These are phyloP conservation scores for Chrysanthemum lavandulifolium DNA, from an alignment of 129 eudicot genomes.

Conservation along the genomic window DNA sequence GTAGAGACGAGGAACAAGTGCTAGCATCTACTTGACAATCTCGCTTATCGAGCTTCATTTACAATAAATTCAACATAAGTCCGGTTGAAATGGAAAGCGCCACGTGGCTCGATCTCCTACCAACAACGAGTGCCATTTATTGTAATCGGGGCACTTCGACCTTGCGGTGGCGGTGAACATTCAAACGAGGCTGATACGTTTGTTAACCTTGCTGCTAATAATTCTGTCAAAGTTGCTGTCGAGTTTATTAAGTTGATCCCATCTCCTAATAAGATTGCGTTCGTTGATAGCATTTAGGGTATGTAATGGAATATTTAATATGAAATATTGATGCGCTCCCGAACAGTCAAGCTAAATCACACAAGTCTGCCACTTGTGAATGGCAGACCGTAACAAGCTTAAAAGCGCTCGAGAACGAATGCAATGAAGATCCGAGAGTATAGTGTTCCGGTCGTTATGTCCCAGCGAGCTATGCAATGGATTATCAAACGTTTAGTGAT, in stretches of 20 bases:
- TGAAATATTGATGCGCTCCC: background rate
- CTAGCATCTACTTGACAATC: slow-evolving; percentile 49
- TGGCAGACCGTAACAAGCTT: too few relatives aligned
- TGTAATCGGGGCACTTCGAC: slow-evolving; percentile 44
- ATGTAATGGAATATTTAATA: background rate
- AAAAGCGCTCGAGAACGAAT: too few relatives aligned
- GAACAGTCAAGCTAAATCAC: too few relatives aligned
- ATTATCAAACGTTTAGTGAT: too few relatives aligned
- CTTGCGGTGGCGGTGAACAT: slow-evolving; percentile 40
- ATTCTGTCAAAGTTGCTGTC: slow-evolving; percentile 23
- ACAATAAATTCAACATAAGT: slow-evolving; percentile 33
- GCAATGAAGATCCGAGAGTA: too few relatives aligned
- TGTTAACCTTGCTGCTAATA: slow-evolving; percentile 13
- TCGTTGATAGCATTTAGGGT: background rate
- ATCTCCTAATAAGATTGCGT: background rate
- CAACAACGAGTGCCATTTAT: slow-evolving; percentile 50
- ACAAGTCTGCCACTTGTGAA: too few relatives aligned
- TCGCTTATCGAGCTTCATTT: slow-evolving; percentile 46
- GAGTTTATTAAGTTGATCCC: slow-evolving; percentile 32
- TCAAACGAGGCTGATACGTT: slow-evolving; percentile 28
- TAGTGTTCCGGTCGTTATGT: too few relatives aligned
- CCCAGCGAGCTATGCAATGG: too few relatives aligned
- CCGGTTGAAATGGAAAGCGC: slow-evolving; percentile 65
- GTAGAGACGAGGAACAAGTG: slow-evolving; percentile 45
- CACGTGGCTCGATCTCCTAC: slow-evolving; percentile 39